Percentiles rank a stretch among this genome's conserved stretches.
phyloP scores from a whole-genome alignment of 495 filamentous ascomycete genomes.

The Aspergillus saccharolyticus region DNA sequence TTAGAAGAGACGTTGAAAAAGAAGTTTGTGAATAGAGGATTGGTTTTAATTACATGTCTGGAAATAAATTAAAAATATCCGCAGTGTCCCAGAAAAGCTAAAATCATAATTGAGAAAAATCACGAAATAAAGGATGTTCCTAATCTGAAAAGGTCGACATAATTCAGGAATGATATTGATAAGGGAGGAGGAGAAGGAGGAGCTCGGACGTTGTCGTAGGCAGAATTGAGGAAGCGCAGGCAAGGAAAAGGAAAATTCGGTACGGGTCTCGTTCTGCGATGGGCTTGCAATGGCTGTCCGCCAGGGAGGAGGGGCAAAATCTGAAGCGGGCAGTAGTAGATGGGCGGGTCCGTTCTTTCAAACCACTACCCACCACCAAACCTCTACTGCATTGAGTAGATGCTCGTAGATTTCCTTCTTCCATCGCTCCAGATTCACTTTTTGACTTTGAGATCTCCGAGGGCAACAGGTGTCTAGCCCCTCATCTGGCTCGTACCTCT shows the following conservation, averaged over 20 bases:
- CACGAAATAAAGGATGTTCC: conserved; percentile 1
- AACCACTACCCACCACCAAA: too few species aligned
- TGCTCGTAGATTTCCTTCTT: not conserved
- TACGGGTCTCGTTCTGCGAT: not conserved
- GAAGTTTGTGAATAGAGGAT: too few species aligned
- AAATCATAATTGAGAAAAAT: not conserved
- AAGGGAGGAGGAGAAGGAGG: conserved; percentile 8
- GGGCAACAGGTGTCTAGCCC: not conserved
- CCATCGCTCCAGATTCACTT: not conserved
- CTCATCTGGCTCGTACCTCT: not conserved
- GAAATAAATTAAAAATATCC: not conserved
- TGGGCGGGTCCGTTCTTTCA: not conserved
- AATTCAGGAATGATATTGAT: conserved; percentile 13
- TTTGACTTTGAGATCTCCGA: not conserved
- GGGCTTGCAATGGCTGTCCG: not conserved
- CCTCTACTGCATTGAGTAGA: not conserved
- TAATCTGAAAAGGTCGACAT: conserved; percentile 4
- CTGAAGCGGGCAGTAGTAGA: not conserved
- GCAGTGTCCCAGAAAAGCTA: not conserved
- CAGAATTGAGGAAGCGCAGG: too few species aligned
- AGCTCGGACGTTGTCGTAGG: conserved; percentile 10
- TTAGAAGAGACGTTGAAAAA: not conserved
- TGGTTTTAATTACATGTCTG: not conserved
- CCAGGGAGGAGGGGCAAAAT: not conserved
- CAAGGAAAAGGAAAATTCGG: conserved; percentile 10